Percentiles rank a stretch among this genome's conserved stretches.
These are phyloP conservation scores for Aspergillus arachidicola DNA, from an alignment of 2,329 filamentous ascomycete species.

Conservation along the genomic window DNA sequence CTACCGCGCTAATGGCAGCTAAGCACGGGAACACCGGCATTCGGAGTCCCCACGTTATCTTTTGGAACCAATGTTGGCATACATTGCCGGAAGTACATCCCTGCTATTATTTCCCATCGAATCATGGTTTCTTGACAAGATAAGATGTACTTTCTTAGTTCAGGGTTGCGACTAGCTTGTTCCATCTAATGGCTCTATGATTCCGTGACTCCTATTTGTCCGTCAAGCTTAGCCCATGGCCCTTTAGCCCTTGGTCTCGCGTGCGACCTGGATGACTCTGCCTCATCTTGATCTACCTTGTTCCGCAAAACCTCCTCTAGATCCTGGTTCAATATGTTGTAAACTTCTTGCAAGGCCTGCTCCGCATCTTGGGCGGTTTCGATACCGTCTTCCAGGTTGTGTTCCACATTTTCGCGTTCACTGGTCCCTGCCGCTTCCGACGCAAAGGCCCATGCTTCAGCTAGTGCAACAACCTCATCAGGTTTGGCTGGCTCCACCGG, in stretches of 20 bases:
- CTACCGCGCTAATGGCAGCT: slow-evolving; percentile 13
- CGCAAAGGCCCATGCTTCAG: slow-evolving; percentile 46
- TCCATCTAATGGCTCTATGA: background rate
- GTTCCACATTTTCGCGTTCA: slow-evolving; percentile 37
- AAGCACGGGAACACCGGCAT: slow-evolving; percentile 11
- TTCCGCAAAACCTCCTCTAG: slow-evolving; percentile 27
- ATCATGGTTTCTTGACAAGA: background rate
- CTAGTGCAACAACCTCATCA: slow-evolving; percentile 37
- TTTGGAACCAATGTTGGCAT: background rate
- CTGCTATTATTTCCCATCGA: background rate
- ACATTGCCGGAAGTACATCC: background rate
- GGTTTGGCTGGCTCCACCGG: slow-evolving; percentile 21
- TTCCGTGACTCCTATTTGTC: slow-evolving; percentile 32
- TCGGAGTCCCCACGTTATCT: slow-evolving; percentile 11
- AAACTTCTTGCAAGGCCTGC: slow-evolving; percentile 35
- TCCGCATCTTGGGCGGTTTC: slow-evolving; percentile 35
- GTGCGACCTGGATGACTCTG: slow-evolving; percentile 26
- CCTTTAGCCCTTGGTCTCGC: slow-evolving; percentile 28
- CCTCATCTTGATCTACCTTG: slow-evolving; percentile 23
- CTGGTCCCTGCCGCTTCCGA: slow-evolving; percentile 35
- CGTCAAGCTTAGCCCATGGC: slow-evolving; percentile 42
- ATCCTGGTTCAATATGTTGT: slow-evolving; percentile 38
- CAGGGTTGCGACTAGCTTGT: background rate
- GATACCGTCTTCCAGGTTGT: slow-evolving; percentile 33
- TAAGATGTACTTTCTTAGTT: background rate